These are phyloP conservation scores for Capsicum rhomboideum DNA, from an alignment of 257 asterid species.

Conservation along the genomic window DNA sequence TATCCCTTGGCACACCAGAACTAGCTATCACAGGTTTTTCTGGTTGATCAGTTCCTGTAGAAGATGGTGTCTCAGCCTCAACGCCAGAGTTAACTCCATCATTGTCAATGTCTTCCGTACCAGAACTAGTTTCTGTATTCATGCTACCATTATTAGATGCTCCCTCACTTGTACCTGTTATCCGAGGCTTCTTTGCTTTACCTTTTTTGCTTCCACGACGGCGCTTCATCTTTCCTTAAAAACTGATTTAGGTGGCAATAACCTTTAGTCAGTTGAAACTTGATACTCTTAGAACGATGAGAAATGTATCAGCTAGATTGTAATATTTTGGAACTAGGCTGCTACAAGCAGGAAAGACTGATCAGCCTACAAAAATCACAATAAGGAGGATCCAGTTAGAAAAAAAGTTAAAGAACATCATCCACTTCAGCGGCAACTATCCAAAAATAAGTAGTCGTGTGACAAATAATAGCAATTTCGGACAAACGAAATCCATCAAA, in stretches of 20 bases:
- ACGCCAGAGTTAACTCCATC: conserved; percentile 61
- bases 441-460: not conserved
- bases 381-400: not conserved
- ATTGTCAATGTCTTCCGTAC: conserved; percentile 48
- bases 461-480: not conserved
- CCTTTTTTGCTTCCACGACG: conserved; percentile 70
- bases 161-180: conserved; percentile 37
- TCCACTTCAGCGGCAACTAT: not conserved
- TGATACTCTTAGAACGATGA: not conserved
- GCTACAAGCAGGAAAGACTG: not conserved
- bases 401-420: not conserved
- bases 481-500: not conserved
- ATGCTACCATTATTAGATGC: conserved; percentile 35
- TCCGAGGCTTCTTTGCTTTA: conserved; percentile 50
- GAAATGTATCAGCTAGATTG: not conserved
- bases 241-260: not conserved
- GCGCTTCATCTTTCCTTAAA: conserved; percentile 50
- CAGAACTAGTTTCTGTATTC: conserved; percentile 48
- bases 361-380: not conserved
- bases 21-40: conserved; percentile 27
- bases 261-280: not conserved
- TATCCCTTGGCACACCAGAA: conserved; percentile 31
- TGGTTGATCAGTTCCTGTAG: conserved; percentile 24
- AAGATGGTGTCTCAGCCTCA: conserved; percentile 58
- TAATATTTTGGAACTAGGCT: not conserved